A percentile compares a stretch with the other conserved stretches of the same genome.
Evolutionary conservation across 2,329 filamentous ascomycete genomes (phyloP).

Genomic region (Penicillium hesseltinei): DNA sequence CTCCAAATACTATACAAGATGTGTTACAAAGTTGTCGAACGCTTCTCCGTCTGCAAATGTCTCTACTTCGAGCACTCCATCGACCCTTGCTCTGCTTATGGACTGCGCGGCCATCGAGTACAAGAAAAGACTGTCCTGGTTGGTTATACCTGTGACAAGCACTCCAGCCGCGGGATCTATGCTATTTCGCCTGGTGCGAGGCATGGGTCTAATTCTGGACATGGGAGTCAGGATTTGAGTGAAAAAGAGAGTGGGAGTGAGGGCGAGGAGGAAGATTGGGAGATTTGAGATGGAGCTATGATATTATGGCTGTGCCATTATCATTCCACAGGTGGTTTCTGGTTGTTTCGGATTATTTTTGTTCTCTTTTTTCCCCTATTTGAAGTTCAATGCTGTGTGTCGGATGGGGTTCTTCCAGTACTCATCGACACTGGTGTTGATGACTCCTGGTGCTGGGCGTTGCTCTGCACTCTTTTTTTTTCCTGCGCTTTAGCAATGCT

Average conservation of each 20-base stretch:
- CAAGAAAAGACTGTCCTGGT: constrained; percentile 77
- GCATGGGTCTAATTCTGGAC: constrained; percentile 25
- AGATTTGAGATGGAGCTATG: background rate
- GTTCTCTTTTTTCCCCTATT: background rate
- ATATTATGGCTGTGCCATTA: background rate
- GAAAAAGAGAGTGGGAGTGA: constrained; percentile 16
- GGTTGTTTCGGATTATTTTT: background rate
- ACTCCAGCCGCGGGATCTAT: constrained; percentile 36
- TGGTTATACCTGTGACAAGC: constrained; percentile 71
- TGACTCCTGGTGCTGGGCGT: background rate
- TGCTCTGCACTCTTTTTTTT: background rate
- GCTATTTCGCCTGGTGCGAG: constrained; percentile 7
- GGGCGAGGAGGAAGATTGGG: background rate
- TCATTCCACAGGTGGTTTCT: background rate
- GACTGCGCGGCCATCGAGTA: constrained; percentile 67
- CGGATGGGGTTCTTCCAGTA: background rate
- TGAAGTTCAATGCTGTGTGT: background rate
- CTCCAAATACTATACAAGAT: constrained; percentile 47
- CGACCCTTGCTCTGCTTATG: constrained; percentile 75
- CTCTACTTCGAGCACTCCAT: constrained; percentile 84
- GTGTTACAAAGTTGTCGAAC: constrained; percentile 84
- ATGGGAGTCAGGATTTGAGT: constrained; percentile 15
- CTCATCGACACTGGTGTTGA: background rate
- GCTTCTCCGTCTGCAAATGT: constrained; percentile 83
- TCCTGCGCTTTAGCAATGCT: background rate